Percentiles rank a stretch among this genome's conserved stretches.
These are phyloP conservation scores for Podaxis carcinomalis DNA, from an alignment of 768 basidiomycete species.

Conservation along the genomic window DNA sequence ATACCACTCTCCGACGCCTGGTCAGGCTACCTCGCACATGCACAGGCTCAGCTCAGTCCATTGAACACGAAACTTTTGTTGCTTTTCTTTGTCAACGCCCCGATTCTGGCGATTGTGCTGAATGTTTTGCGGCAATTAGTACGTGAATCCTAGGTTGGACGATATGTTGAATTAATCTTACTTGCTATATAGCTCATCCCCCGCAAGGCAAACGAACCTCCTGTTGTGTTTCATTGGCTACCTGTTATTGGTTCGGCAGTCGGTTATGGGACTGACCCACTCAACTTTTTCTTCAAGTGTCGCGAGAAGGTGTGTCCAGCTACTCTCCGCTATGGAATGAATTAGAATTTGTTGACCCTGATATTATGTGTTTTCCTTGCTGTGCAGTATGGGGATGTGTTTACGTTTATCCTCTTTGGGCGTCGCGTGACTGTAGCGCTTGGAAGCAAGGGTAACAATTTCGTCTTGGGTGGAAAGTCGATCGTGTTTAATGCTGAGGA, in stretches of 20 bases:
- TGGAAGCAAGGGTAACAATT: constrained; percentile 89
- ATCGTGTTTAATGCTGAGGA: constrained; percentile 93
- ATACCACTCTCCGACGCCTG: constrained; percentile 36
- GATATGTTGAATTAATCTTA: too few species aligned
- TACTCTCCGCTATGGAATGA: background rate
- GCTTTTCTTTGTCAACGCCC: constrained; percentile 59
- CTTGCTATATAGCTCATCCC: constrained; percentile 51
- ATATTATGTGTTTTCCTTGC: background rate
- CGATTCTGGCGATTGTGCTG: constrained; percentile 60
- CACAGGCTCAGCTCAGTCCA: constrained; percentile 34
- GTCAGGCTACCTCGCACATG: constrained; percentile 38
- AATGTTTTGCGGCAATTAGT: constrained; percentile 83
- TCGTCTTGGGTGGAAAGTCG: constrained; percentile 91
- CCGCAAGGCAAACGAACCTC: constrained; percentile 69
- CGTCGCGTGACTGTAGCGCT: constrained; percentile 88
- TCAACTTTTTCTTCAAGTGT: constrained; percentile 80
- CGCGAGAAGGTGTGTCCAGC: constrained; percentile 60
- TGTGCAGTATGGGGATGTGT: constrained; percentile 88
- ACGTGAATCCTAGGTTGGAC: constrained; percentile 18
- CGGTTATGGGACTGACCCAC: constrained; percentile 87
- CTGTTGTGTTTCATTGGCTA: constrained; percentile 89
- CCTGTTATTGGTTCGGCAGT: constrained; percentile 89
- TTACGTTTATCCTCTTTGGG: constrained; percentile 90
- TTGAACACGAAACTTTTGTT: constrained; percentile 33
- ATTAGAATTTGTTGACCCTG: background rate